Conservation (phyloP, 2,329 filamentous ascomycete species). For the Albifimbria verrucaria region DNA sequence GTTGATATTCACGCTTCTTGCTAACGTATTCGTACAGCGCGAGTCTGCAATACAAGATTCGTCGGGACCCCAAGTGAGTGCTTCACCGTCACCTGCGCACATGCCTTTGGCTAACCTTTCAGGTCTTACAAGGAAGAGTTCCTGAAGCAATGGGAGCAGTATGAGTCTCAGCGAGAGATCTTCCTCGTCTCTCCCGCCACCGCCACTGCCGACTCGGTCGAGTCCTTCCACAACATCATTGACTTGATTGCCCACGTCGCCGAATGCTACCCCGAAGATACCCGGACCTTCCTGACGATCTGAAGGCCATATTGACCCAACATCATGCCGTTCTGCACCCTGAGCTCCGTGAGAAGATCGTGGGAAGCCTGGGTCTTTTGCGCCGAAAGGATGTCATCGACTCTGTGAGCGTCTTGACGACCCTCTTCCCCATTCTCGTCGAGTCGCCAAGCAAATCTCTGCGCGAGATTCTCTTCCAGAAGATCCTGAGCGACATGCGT, state of each 20-base stretch:
- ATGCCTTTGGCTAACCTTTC: constrained; percentile 10
- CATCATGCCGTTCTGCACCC: constrained; percentile 81
- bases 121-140: constrained; percentile 91
- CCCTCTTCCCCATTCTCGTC: constrained; percentile 90
- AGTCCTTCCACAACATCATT: constrained; percentile 85
- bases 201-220: constrained; percentile 72
- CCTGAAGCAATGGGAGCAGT: constrained; percentile 82
- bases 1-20: constrained; percentile 8
- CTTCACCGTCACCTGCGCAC: constrained; percentile 1
- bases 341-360: constrained; percentile 90
- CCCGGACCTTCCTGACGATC: constrained; percentile 71
- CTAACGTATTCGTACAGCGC: constrained; percentile 50
- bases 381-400: constrained; percentile 90
- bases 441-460: constrained; percentile 90
- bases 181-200: constrained; percentile 81
- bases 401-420: constrained; percentile 77
- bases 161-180: constrained; percentile 86
- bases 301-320: constrained; percentile 74
- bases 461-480: constrained; percentile 76
- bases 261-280: constrained; percentile 85
- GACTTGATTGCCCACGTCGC: constrained; percentile 92
- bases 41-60: constrained; percentile 88
- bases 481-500: constrained; percentile 87
- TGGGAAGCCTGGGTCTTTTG: constrained; percentile 82
- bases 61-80: constrained; percentile 72